Conservation (phyloP, 192 early-diverging fungal species). For the Linnemannia schmuckeri region DNA sequence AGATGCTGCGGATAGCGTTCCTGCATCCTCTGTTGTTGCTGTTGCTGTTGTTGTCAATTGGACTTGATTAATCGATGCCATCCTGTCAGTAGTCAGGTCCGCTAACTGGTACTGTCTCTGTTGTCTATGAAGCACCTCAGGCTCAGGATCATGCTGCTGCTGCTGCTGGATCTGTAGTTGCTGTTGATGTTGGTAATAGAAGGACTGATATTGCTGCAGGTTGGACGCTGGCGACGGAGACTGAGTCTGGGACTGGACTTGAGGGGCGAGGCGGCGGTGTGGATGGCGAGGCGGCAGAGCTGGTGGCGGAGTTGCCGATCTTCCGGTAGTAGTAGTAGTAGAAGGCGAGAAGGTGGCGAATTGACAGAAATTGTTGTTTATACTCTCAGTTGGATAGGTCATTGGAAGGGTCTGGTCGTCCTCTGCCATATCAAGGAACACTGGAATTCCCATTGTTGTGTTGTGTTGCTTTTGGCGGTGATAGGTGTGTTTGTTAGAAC, state of each 20-base stretch:
- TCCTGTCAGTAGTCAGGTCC: neutral
- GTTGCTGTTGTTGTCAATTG: neutral
- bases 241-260: neutral
- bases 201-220: neutral
- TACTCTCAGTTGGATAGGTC: neutral
- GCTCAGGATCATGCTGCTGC: neutral
- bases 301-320: constrained; percentile 3
- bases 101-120: neutral
- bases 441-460: constrained; percentile 10
- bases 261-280: constrained; percentile 19
- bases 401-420: neutral
- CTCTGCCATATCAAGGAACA: constrained; percentile 10
- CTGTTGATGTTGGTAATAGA: neutral
- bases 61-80: neutral
- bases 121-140: neutral
- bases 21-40: neutral
- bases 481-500: too few species aligned
- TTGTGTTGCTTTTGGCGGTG: neutral
- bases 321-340: neutral
- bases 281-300: constrained; percentile 28
- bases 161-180: neutral
- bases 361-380: too few species aligned
- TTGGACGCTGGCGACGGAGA: neutral
- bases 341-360: too few species aligned
- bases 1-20: neutral